Evolutionary conservation across 495 filamentous ascomycete genomes (phyloP), one percentile per base, ranked within the genome.

Genomic region (Trichoderma asperelloides): DNA sequence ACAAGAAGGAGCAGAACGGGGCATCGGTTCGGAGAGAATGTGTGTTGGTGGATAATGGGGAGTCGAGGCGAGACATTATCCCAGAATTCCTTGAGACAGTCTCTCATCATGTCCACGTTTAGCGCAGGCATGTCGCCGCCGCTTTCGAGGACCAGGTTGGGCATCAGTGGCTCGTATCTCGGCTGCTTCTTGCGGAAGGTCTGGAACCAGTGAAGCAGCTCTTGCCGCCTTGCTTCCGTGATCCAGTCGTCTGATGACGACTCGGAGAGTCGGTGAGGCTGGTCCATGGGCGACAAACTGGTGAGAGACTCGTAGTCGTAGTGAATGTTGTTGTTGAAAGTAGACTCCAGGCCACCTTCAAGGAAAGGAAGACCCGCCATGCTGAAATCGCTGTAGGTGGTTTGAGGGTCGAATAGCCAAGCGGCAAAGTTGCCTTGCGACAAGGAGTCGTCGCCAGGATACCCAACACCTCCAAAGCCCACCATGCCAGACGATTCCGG

Each of bases 11-110:
- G 84, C 64, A 92, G 79, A 69, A 91, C 87, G 3, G 91, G 89
- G 23, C 91, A 91, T 37, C 89, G 86, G 72, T 96, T 89, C 12
- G 90, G 87, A 12, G 87, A 88, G 76, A 98, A 98, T 0, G 94
- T 98, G 12, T 95, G 91, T 67, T 91, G 88, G 71, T 98, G 95
- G 49, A 98, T 82, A 64, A 98, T 96, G 39, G 95, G 95, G 55
- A 98, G 79, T 68, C 97, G 93, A 23, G 92, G 87, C 72, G 96
- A 95, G 60, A 97, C 93, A 72, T 96, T 88, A 49, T 89, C 86
- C 94, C 94, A 98, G 76, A 91, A 98, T 49, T 93, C 92, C 23
- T 88, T 86, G 71, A 97, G 86, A 77, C 96, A 98, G 37, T 91
- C 89, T 72, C 95, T 89, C 86, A 98, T 91, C 86, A 95, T 96